Evolutionary conservation across 306 rosid genomes (phyloP), one percentile per base, ranked within the genome.

Genomic region (Quercus engelmannii): DNA sequence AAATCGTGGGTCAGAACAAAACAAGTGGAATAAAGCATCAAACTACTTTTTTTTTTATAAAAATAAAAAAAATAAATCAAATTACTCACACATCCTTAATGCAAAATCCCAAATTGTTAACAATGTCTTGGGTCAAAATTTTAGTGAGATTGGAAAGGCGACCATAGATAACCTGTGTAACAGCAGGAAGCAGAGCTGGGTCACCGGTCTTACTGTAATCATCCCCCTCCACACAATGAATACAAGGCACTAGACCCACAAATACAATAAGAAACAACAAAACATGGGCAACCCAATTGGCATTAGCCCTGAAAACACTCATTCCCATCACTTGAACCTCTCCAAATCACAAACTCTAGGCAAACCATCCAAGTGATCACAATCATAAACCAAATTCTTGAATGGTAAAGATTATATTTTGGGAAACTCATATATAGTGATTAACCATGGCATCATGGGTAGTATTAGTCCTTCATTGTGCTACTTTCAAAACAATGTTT

Each of bases 11-110:
- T 49, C 11, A 55, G 13, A 8, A 82, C 18, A n/a, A 75, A 38
- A 43, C 59, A 28, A 21, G 71, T 13, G 61, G 20, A 6, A 8
- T 68, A 46, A 76, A 70, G 21, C 17, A 46, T 23, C 12, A 46
- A 77, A 28, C 23, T 35, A 38, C 17, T 9, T 76, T 19, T 28
- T 25, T 73, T 18, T 28, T 25, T 76, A 26, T 71, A 55, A 75
- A 61, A 10, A 2, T 68, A 68, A 59, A 75, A 11, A 13, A 51
- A 38, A 18, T 51, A 52, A 21, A 25, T 56, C 76, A 26, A 14
- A 84, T 55, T 64, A 86, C 96, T 78, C 80, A 92, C 97, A 76
- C 83, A 81, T 91, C 82, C 88, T 87, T 89, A 56, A 91, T 85
- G 90, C 97, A 93, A 87, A 88, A 91, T 23, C 79, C 80, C 82